Base-by-base conservation (phyloP, 805 yeast genomes). In the Candida tibetensis region DNA sequence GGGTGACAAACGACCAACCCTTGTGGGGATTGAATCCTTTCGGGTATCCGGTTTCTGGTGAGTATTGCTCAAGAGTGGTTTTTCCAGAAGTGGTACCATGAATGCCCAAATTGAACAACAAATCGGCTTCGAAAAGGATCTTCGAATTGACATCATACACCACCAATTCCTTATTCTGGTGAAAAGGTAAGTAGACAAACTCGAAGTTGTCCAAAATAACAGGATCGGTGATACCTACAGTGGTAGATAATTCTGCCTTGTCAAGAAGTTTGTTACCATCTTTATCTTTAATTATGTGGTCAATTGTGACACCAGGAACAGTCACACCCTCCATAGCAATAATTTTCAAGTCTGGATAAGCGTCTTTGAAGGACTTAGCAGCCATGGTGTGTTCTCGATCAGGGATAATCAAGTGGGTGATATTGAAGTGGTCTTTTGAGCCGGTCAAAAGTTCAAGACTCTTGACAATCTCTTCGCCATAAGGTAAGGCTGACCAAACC, bases 381-480 rank as follows among this genome's bases (percentile, higher is more conserved):
- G 82, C 85, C 76, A 82, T 60, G 1, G 84, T 78, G 51, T 82
- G 89, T 45, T 79, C 84, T 22, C 46, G 51, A 50, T 82, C 85
- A 2, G 88, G 87, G 32, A 82, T 67, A 29, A 83, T 66, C 26
- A 79, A 62, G 44, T 77, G 73, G 2, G 72, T 55, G 28, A 79
- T 66, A 19, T 69, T 66, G 43, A 48, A 52, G 21, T 55, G 48
- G 1, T 64, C 56, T 3, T 58, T 55, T 14, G 60, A 60, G 4
- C 63, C 64, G 1, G 64, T 53, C 8, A 60, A 48, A 15, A 62
- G 43, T 37, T 61, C 52, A 39, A 79, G 43, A 1, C 74, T 66
- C 27, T 59, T 58, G 17, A 62, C 60, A 5, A 75, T 73, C 15
- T 62, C 70, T 2, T 62, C 62, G 4, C 78, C 74, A 47, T 72